Conservation (phyloP, 768 basidiomycete species). For the Podaxis rugospora region DNA sequence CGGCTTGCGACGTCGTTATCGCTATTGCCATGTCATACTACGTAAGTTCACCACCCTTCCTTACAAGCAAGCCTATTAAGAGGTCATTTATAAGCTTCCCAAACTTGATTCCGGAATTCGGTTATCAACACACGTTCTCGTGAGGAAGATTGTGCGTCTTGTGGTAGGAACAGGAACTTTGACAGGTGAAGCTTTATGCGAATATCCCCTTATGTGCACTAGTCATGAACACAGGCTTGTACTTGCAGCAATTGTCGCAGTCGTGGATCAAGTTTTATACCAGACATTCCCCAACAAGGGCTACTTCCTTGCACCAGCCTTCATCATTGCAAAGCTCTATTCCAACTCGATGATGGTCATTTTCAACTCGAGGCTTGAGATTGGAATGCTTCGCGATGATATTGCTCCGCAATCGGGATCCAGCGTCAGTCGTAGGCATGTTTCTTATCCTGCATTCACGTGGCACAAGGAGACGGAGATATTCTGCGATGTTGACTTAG, state of each 20-base stretch:
- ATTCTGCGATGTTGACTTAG: background rate
- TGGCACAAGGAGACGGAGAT: background rate
- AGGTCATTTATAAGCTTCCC: background rate
- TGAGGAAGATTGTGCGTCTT: slow-evolving; percentile 13
- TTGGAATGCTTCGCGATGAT: background rate
- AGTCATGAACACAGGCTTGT: background rate
- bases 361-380: slow-evolving; percentile 7
- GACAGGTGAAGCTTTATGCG: slow-evolving; percentile 7
- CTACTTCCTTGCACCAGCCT: slow-evolving; percentile 8
- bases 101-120: slow-evolving; percentile 7
- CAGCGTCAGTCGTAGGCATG: background rate
- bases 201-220: background rate
- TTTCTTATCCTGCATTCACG: background rate
- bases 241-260: slow-evolving; percentile 9
- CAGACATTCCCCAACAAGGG: slow-evolving; percentile 3
- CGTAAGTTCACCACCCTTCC: slow-evolving; percentile 9
- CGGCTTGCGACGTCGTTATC: slow-evolving; percentile 9
- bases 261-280: slow-evolving; percentile 7
- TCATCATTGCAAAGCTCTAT: slow-evolving; percentile 14
- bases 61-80: background rate
- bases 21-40: slow-evolving; percentile 16
- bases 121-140: slow-evolving; percentile 8
- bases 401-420: background rate
- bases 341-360: slow-evolving; percentile 16
- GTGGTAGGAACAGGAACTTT: slow-evolving; percentile 16